phyloP scores from a whole-genome alignment of 2,329 filamentous ascomycete species.

The Didymosphaeria variabile region DNA sequence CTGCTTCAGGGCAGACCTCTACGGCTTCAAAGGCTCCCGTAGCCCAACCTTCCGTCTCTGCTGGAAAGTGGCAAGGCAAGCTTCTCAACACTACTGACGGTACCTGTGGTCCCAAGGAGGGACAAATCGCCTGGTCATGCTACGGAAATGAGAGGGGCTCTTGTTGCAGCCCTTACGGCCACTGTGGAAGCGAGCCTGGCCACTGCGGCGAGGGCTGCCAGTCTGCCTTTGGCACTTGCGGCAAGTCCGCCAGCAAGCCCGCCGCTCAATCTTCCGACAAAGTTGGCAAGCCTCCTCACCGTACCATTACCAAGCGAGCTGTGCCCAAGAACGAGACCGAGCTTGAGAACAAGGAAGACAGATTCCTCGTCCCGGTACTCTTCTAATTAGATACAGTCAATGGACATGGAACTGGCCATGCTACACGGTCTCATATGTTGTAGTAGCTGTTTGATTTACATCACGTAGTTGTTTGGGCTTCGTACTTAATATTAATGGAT shows the following conservation, averaged over 20 bases:
- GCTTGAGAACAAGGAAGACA: too few relatives aligned
- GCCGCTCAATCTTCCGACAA: too few relatives aligned
- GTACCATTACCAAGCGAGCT: too few relatives aligned
- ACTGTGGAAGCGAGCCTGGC: slow-evolving; percentile 8
- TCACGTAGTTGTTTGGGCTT: too few relatives aligned
- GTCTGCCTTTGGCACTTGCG: slow-evolving; percentile 19
- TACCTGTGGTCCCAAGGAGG: slow-evolving; percentile 3
- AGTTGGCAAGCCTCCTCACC: too few relatives aligned
- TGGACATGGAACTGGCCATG: too few relatives aligned
- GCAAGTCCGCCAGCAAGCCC: neutral
- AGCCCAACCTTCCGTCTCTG: neutral
- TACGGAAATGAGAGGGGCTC: slow-evolving; percentile 25
- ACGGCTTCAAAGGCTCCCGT: neutral
- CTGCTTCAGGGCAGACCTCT: neutral
- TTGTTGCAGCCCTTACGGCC: slow-evolving; percentile 27
- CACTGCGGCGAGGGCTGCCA: slow-evolving; percentile 19
- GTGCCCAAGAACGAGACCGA: too few relatives aligned
- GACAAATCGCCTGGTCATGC: slow-evolving; percentile 20
- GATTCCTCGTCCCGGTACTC: too few relatives aligned
- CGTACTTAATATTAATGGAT: neutral
- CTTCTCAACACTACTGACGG: neutral
- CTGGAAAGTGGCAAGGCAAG: neutral
- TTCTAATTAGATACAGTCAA: too few relatives aligned
- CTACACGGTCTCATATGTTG: too few relatives aligned
- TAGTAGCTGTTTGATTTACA: too few relatives aligned